A percentile compares a stretch with the other conserved stretches of the same genome.
Evolutionary conservation across 306 rosid genomes (phyloP).

Genomic region (Prunus fruticosa): DNA sequence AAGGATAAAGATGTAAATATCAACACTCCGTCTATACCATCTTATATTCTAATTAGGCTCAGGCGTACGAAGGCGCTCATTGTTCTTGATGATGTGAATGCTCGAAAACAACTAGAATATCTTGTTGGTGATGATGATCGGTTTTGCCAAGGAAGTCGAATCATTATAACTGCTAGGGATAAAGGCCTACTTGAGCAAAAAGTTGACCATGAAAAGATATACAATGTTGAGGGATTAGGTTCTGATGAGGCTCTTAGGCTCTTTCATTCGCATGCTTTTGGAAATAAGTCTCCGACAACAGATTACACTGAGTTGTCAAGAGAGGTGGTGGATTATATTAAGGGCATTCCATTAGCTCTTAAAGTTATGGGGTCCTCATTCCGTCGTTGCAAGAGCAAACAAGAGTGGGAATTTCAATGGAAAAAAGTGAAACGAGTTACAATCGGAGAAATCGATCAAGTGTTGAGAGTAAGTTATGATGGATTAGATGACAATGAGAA

Average conservation of each 20-base stretch:
- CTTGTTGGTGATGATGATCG: not conserved
- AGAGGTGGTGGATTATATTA: not conserved
- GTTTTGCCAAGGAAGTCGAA: constrained; percentile 1
- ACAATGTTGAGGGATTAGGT: not conserved
- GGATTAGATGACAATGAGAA: constrained; percentile 5
- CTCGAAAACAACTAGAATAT: not conserved
- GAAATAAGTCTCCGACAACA: not conserved
- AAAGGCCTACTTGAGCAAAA: not conserved
- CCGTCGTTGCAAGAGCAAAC: not conserved
- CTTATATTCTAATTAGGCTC: not conserved
- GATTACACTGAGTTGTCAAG: not conserved
- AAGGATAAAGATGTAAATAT: too few relatives aligned
- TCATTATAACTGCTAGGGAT: constrained; percentile 12
- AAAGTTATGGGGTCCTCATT: not conserved
- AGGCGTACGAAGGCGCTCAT: not conserved
- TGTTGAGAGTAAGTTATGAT: constrained; percentile 8
- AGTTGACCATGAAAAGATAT: not conserved
- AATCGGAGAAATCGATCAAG: not conserved
- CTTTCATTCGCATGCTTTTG: constrained; percentile 2
- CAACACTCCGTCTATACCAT: too few relatives aligned
- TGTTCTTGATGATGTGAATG: not conserved
- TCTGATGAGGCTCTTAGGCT: constrained; percentile 6
- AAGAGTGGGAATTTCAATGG: not conserved
- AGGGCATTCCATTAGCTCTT: constrained; percentile 17
- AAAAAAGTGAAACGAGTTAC: not conserved